Base-by-base conservation (phyloP, 331 rosid species). In the Malus hybrid region DNA sequence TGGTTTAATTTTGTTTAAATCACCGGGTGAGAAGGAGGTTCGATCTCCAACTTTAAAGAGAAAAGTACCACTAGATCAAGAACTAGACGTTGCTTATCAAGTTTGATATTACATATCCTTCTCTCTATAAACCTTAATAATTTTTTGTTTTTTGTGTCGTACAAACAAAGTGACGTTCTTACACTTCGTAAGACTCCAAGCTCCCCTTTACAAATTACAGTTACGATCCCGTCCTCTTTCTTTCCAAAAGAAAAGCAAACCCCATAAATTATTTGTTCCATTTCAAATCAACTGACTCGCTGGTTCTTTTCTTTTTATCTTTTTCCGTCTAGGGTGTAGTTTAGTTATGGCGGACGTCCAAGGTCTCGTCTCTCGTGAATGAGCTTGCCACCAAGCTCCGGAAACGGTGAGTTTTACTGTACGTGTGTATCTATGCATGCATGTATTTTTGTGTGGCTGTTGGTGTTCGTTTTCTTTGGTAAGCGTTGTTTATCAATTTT, bases 281-380 rank as follows among this genome's bases (percentile, higher is more conserved):
- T 39, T 3, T 39, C 46, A 9, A 39, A 39, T 39, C 13, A 39
- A 39, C 13, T 39, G 4, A 39, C 46, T 39, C 46, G 4, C 46
- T 10, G 13, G 46, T 39, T 3, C 46, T 39, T 2, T 39, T 10
- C 46, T 39, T 39, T 10, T 39, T 39, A 39, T 39, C 46, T 39
- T 39, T 39, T 39, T 39, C 13, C 46, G 12, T 39, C 13, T 15
- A 4, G 63, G 28, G 63, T 20, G 5, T 5, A 9, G 19, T 31
- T n/a, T 31, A 70, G 14, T n/a, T 27, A 55, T 71, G 75, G 65
- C 54, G 20, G 75, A 71, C 16, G 54, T 56, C 59, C 54, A 71
- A 71, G 20, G 28, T 32, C 65, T 71, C 7, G 20, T 71, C 32
- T 39, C 46, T 39, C 46, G 46, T 39, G 46, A 71, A 71, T n/a